Base-by-base conservation (phyloP, 306 rosid genomes). In the Pueraria montana region DNA sequence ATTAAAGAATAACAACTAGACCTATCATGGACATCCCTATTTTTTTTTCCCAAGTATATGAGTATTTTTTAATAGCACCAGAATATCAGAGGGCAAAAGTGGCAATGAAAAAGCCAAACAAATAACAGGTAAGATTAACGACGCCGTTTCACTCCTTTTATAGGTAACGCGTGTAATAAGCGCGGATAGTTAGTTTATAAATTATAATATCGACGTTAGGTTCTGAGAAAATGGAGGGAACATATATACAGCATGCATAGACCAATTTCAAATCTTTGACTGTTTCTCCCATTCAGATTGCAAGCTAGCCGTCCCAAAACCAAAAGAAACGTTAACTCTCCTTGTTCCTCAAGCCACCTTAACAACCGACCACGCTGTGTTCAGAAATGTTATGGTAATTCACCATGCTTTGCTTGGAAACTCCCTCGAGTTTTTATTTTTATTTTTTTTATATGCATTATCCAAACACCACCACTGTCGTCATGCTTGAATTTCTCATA, bases 271-370 rank as follows among this genome's bases (percentile, higher is more conserved):
- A 62, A 12, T 5, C 20, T 5, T 63, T 63, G 69, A 63, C 69
- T 5, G 11, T 30, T 63, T 63, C 68, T 62, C 4, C 14, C 18
- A 13, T 62, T 26, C 11, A 63, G 2, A 8, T 8, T 40, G 11
- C 11, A 40, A 40, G 11, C 11, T 40, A 40, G 45, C 45, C 8
- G 45, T 13, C 7, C 42, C 38, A 11, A 26, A n/a, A n/a, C n/a
- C n/a, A n/a, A n/a, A n/a, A n/a, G n/a, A 38, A 24, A 61, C 16
- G n/a, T 46, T 46, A 8, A 21, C 34, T 8, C 36, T 58, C 12
- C 66, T 61, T 61, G 66, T 62, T 62, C 20, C 40, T 62, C 68
- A 62, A 62, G 68, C 27, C 34, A 30, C 4, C 34, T 30, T 30
- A 30, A 30, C 4, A 56, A 56, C 63, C 42, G 42, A 38, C 42